Conservation (phyloP, 2,329 filamentous ascomycete genomes). For the Sclerotinia trifoliorum region DNA sequence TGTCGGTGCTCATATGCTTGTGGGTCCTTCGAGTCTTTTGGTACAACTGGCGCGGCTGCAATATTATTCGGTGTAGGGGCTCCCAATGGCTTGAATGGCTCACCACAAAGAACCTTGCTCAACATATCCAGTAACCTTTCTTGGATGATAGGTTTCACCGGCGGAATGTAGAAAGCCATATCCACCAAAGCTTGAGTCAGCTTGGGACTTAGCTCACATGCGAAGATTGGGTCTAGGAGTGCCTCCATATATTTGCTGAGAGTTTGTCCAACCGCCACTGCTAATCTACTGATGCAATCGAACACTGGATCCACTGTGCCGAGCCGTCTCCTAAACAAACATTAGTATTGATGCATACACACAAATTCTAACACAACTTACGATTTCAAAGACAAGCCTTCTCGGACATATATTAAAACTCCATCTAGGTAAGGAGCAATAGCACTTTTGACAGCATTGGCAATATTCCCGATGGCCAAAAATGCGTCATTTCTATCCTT, state of each 20-base stretch:
- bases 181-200: constrained; percentile 94
- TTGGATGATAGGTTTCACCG: constrained; percentile 89
- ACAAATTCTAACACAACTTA: constrained; percentile 39
- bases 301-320: constrained; percentile 74
- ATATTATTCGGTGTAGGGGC: constrained; percentile 83
- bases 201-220: constrained; percentile 89
- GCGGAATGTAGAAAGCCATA: constrained; percentile 98
- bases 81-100: constrained; percentile 87
- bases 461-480: constrained; percentile 91
- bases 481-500: constrained; percentile 94
- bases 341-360: constrained; percentile 34
- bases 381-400: constrained; percentile 81
- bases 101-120: constrained; percentile 87
- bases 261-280: constrained; percentile 91
- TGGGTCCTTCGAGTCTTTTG: constrained; percentile 83
- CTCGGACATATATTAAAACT: constrained; percentile 88
- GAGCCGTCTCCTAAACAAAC: constrained; percentile 42
- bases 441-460: constrained; percentile 91
- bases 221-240: constrained; percentile 92
- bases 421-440: constrained; percentile 95
- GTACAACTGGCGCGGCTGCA: constrained; percentile 75
- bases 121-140: constrained; percentile 92
- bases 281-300: constrained; percentile 95
- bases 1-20: constrained; percentile 78
- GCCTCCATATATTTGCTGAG: constrained; percentile 98